A percentile compares a stretch with the other conserved stretches of the same genome.
These are phyloP conservation scores for Naegleria lovaniensis DNA, from an alignment of 208 protist species.

Conservation along the genomic window DNA sequence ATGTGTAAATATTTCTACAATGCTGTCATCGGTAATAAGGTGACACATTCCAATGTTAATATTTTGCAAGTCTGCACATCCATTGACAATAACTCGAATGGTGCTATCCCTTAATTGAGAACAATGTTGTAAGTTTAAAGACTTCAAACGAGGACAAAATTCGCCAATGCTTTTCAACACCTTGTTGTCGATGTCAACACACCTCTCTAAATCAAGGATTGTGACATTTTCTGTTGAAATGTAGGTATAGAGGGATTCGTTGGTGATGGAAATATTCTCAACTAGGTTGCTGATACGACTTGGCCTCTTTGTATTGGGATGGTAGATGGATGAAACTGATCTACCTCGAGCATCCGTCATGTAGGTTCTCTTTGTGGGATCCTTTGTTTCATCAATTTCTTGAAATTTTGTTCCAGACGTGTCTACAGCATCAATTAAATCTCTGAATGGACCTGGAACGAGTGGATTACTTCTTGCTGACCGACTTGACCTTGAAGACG, in stretches of 20 bases:
- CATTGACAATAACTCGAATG: conserved; percentile 7
- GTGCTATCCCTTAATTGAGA: background rate
- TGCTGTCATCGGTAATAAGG: background rate
- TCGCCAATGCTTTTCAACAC: conserved; percentile 16
- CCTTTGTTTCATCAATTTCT: background rate
- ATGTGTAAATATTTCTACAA: conserved; percentile 6
- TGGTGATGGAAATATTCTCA: background rate
- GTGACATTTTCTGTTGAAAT: conserved; percentile 8
- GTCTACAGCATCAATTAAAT: background rate
- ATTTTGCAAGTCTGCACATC: background rate
- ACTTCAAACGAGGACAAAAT: background rate
- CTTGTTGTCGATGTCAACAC: background rate
- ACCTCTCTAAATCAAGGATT: conserved; percentile 7
- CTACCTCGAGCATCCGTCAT: background rate
- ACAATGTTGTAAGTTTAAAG: conserved; percentile 19
- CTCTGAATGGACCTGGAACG: background rate
- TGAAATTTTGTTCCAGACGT: background rate
- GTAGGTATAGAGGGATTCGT: background rate
- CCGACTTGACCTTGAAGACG: background rate
- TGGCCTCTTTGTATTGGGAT: conserved; percentile 12
- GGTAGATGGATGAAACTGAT: background rate
- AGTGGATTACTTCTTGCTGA: background rate
- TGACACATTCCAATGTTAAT: conserved; percentile 21
- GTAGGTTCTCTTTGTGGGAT: background rate
- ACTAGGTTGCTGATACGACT: background rate